A percentile compares a stretch with the other conserved stretches of the same genome.
Conservation (phyloP, 2,329 filamentous ascomycete genomes). For the Colletotrichum nymphaeae region DNA sequence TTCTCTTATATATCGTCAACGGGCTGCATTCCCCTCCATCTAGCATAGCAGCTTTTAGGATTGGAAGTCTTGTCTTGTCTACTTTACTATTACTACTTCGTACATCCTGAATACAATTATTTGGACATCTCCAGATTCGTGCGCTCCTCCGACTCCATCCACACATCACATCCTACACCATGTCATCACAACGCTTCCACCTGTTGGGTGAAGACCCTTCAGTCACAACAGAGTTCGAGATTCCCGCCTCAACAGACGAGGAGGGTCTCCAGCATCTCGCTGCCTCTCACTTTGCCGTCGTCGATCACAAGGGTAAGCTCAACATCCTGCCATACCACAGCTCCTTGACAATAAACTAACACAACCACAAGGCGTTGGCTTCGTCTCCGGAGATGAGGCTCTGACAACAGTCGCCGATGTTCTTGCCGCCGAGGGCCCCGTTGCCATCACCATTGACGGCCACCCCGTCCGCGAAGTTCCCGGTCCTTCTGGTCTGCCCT, state of each 20-base stretch:
- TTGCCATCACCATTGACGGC: slow-evolving; percentile 61
- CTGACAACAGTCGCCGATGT: slow-evolving; percentile 50
- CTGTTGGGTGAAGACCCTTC: slow-evolving; percentile 54
- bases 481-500: slow-evolving; percentile 59
- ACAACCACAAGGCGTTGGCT: slow-evolving; percentile 48
- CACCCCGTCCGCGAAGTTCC: slow-evolving; percentile 60
- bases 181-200: slow-evolving; percentile 53
- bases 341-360: background rate
- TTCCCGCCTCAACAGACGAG: slow-evolving; percentile 47
- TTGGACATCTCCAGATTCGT: background rate
- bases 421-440: slow-evolving; percentile 43
- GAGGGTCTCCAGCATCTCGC: slow-evolving; percentile 52
- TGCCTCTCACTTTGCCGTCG: slow-evolving; percentile 56
- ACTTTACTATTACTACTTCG: background rate
- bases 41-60: background rate
- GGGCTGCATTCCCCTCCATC: slow-evolving; percentile 13
- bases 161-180: slow-evolving; percentile 35
- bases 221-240: slow-evolving; percentile 49
- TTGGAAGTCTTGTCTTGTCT: background rate
- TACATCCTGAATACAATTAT: background rate
- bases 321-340: background rate
- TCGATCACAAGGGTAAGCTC: slow-evolving; percentile 51
- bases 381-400: slow-evolving; percentile 44
- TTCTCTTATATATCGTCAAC: slow-evolving; percentile 30
- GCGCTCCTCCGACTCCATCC: background rate